phyloP scores from a whole-genome alignment of 1,284 basidiomycete species.

The Apiotrichum gracile region DNA sequence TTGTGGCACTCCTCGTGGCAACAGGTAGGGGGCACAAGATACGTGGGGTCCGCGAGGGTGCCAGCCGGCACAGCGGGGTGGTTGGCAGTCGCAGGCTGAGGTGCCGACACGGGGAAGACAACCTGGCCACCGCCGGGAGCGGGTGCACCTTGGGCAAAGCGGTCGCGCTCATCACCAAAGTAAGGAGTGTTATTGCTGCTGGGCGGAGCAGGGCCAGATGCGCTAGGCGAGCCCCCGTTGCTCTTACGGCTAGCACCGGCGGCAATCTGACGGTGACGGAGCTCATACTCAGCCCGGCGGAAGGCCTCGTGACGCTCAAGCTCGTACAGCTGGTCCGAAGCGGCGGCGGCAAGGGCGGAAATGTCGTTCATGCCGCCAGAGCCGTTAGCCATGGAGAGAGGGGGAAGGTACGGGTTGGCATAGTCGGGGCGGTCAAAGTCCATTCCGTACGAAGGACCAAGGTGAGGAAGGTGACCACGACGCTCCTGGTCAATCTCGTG shows the following conservation, averaged over 20 bases:
- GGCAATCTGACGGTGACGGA: constrained; percentile 55
- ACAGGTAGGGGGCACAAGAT: constrained; percentile 49
- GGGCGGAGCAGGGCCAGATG: constrained; percentile 1
- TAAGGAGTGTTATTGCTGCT: constrained; percentile 8
- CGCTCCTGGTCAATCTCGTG: constrained; percentile 36
- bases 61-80: constrained; percentile 47
- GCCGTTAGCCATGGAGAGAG: constrained; percentile 25
- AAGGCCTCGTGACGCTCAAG: constrained; percentile 78
- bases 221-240: constrained; percentile 63
- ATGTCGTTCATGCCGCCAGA: constrained; percentile 45
- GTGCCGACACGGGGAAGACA: constrained; percentile 45
- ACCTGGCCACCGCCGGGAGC: constrained; percentile 36
- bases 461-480: constrained; percentile 31
- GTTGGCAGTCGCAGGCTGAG: constrained; percentile 42
- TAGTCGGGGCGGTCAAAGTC: constrained; percentile 41
- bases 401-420: constrained; percentile 31
- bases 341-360: constrained; percentile 67
- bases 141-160: constrained; percentile 32
- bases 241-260: constrained; percentile 43
- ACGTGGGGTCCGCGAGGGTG: constrained; percentile 47
- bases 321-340: constrained; percentile 76
- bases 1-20: constrained; percentile 52
- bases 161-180: constrained; percentile 41
- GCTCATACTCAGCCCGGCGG: constrained; percentile 76
- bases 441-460: constrained; percentile 43